These are phyloP conservation scores for Capsicum pubescens DNA, from an alignment of 257 asterid genomes.

Conservation along the genomic window DNA sequence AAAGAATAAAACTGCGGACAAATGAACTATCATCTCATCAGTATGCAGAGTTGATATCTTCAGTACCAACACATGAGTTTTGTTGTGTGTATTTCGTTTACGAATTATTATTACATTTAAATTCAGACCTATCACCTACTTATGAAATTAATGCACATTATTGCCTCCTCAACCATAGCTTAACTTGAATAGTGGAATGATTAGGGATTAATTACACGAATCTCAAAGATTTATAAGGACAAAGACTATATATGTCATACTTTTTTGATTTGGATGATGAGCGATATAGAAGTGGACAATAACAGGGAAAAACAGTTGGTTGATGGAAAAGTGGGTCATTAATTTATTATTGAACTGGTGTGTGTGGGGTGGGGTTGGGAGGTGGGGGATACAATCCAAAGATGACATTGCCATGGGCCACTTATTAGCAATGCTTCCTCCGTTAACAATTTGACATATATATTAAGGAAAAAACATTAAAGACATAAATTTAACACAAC, in stretches of 20 bases:
- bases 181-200: background rate
- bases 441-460: no score
- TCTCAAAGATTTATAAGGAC: background rate
- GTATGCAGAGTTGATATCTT: background rate
- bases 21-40: background rate
- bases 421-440: no score
- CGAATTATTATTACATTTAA: background rate
- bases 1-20: background rate
- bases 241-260: background rate
- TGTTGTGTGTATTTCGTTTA: background rate
- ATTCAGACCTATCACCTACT: background rate
- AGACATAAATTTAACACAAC: no score
- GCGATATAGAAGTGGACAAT: slow-evolving; percentile 12
- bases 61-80: background rate
- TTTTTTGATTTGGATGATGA: background rate
- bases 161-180: background rate
- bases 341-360: slow-evolving; percentile 12
- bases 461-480: no score
- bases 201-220: background rate
- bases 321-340: slow-evolving; percentile 26
- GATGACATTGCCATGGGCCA: background rate
- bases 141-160: background rate
- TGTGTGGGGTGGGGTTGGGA: background rate
- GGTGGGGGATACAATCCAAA: background rate
- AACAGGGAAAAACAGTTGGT: slow-evolving; percentile 8